These are phyloP conservation scores for Aspergillus oerlinghausenensis DNA, from an alignment of 2,329 filamentous ascomycete species.

Conservation along the genomic window DNA sequence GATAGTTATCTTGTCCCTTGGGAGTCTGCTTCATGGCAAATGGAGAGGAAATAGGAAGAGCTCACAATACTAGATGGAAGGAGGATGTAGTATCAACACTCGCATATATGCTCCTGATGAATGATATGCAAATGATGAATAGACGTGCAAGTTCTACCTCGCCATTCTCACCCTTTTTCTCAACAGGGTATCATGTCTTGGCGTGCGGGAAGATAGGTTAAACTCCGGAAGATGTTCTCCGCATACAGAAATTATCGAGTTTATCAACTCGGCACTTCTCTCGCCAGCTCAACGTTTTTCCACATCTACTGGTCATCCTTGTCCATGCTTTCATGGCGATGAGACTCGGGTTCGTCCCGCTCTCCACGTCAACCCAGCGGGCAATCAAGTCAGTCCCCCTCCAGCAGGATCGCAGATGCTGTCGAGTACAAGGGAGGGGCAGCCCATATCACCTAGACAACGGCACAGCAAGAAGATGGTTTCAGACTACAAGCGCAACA, in stretches of 20 bases:
- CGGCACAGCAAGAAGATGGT: conserved; percentile 8
- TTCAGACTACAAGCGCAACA: conserved; percentile 13
- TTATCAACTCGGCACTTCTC: neutral
- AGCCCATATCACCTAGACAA: neutral
- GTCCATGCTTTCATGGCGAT: conserved; percentile 18
- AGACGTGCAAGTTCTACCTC: neutral
- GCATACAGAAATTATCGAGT: neutral
- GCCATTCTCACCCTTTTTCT: neutral
- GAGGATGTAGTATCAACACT: neutral
- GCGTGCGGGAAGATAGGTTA: neutral
- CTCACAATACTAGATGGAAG: neutral
- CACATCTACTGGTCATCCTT: neutral
- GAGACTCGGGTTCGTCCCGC: conserved; percentile 13
- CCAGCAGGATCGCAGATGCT: conserved; percentile 5
- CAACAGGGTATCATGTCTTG: neutral
- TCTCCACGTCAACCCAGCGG: conserved; percentile 16
- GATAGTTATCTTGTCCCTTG: neutral
- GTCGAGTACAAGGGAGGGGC: conserved; percentile 1
- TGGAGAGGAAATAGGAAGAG: neutral
- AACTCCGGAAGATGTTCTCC: neutral
- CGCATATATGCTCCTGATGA: neutral
- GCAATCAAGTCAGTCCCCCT: conserved; percentile 6
- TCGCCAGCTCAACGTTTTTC: neutral
- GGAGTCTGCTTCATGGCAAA: neutral
- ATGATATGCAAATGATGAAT: neutral